phyloP scores from a whole-genome alignment of 192 early-diverging fungal genomes.

The Spizellomyces sp. region DNA sequence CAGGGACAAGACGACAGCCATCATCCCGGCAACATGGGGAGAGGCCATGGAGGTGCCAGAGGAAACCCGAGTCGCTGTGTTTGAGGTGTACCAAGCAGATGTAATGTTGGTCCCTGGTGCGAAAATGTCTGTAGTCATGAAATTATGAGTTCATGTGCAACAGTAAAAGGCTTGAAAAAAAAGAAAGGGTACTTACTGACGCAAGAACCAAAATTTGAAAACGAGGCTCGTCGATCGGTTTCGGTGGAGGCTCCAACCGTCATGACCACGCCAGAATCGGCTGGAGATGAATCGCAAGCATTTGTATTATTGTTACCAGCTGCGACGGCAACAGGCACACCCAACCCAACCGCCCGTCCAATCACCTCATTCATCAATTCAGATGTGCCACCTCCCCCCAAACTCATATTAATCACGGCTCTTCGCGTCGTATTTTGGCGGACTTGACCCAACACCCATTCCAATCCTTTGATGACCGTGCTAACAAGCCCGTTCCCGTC shows the following conservation, averaged over 20 bases:
- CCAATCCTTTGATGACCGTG: constrained; percentile 55
- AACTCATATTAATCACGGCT: constrained; percentile 57
- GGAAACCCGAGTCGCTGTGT: constrained; percentile 1
- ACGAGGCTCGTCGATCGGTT: constrained; percentile 47
- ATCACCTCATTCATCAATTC: constrained; percentile 58
- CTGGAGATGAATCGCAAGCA: constrained; percentile 61
- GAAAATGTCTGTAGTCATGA: constrained; percentile 54
- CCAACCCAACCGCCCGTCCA: constrained; percentile 24
- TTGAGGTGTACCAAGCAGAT: constrained; percentile 27
- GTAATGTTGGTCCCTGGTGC: constrained; percentile 61
- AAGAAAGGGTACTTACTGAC: constrained; percentile 45
- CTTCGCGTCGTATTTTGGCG: neutral
- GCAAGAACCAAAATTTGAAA: constrained; percentile 57
- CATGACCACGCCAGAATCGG: constrained; percentile 23
- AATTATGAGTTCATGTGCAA: constrained; percentile 60
- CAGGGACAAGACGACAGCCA: constrained; percentile 40
- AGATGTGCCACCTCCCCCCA: constrained; percentile 74
- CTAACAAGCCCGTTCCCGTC: constrained; percentile 52
- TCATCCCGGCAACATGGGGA: constrained; percentile 60
- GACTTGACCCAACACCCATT: constrained; percentile 34
- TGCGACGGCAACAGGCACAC: constrained; percentile 55
- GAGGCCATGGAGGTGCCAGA: constrained; percentile 66
- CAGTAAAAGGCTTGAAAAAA: constrained; percentile 55
- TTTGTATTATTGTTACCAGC: constrained; percentile 43
- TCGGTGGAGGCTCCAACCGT: constrained; percentile 39